Conservation (phyloP, 257 asterid genomes). For the Solanum microdontum region DNA sequence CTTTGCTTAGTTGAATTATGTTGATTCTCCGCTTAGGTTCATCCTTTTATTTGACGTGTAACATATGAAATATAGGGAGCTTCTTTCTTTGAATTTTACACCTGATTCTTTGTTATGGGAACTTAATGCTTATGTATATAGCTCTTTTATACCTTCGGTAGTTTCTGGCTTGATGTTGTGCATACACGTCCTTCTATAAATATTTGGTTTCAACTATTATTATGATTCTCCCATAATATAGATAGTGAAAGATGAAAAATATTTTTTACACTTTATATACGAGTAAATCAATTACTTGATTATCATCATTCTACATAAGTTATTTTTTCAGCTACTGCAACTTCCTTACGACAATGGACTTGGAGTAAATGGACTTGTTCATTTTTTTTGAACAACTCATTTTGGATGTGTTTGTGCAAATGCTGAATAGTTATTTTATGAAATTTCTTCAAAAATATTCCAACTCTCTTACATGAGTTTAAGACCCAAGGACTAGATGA, state of each 20-base stretch:
- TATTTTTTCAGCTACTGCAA: neutral
- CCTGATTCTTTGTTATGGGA: neutral
- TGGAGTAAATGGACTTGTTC: too few species aligned
- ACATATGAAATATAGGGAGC: too few species aligned
- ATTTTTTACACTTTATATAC: neutral
- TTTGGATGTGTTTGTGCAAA: too few species aligned
- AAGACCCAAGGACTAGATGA: too few species aligned
- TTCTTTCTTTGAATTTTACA: neutral
- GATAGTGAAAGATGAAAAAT: neutral
- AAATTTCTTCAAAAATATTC: too few species aligned
- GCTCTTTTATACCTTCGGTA: neutral
- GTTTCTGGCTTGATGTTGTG: neutral
- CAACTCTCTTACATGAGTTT: too few species aligned
- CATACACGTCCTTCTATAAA: neutral
- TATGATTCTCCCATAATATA: neutral
- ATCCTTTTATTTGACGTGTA: neutral
- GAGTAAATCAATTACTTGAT: neutral
- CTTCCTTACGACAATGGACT: neutral
- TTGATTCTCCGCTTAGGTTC: neutral
- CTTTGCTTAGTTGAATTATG: neutral
- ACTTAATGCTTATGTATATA: neutral
- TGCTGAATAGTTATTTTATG: too few species aligned
- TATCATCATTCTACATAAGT: neutral
- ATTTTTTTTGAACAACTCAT: too few species aligned
- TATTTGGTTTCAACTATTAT: neutral